These are phyloP conservation scores for Botrytis pseudocinerea DNA, from an alignment of 2,329 filamentous ascomycete species.

Conservation along the genomic window DNA sequence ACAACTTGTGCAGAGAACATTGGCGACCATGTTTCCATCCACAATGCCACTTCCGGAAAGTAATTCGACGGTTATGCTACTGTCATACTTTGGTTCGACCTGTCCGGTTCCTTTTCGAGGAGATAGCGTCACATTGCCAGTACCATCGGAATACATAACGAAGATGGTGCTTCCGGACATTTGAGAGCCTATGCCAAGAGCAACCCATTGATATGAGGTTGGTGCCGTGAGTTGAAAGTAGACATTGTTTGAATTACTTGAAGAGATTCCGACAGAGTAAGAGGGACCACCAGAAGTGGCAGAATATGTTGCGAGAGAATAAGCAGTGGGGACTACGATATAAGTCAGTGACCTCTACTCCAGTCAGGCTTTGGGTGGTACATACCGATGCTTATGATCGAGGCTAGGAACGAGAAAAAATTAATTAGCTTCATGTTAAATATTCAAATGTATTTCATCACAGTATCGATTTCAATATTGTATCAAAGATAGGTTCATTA, in stretches of 20 bases:
- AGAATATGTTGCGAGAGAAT: slow-evolving; percentile 32
- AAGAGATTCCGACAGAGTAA: slow-evolving; percentile 35
- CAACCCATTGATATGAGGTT: slow-evolving; percentile 55
- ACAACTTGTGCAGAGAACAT: slow-evolving; percentile 51
- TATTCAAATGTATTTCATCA: background rate
- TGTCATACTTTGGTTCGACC: slow-evolving; percentile 47
- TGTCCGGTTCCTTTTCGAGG: slow-evolving; percentile 50
- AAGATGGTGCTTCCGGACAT: slow-evolving; percentile 62
- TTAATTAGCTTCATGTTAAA: slow-evolving; percentile 15
- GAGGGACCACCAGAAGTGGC: slow-evolving; percentile 26
- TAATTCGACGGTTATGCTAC: slow-evolving; percentile 46
- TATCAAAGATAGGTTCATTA: background rate
- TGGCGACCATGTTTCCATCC: slow-evolving; percentile 56
- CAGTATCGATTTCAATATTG: background rate
- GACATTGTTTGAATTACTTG: slow-evolving; percentile 48
- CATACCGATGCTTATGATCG: slow-evolving; percentile 14
- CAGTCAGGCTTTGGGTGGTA: background rate
- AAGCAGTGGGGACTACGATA: slow-evolving; percentile 24
- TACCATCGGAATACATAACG: slow-evolving; percentile 55
- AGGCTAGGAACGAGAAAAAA: background rate
- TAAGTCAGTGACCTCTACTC: background rate
- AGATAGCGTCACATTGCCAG: slow-evolving; percentile 57
- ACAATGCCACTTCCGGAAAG: slow-evolving; percentile 53
- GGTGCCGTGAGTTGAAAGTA: slow-evolving; percentile 59
- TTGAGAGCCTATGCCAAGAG: slow-evolving; percentile 54